Evolutionary conservation across 306 rosid genomes (phyloP).

Genomic region (Styphnolobium japonicum): DNA sequence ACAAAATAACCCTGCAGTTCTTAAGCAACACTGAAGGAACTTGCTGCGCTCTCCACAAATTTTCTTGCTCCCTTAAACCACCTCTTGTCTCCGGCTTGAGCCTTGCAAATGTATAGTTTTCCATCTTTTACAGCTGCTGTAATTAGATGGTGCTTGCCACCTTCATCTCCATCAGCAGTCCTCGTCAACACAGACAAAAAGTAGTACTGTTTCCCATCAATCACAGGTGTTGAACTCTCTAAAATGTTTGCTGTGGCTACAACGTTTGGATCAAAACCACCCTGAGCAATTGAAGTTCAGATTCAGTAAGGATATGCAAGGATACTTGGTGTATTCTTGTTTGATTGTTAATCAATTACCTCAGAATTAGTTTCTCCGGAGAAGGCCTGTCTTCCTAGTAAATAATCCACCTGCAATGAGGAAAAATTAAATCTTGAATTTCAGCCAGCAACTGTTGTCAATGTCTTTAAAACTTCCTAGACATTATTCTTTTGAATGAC

Average conservation of each 20-base stretch:
- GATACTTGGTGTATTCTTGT: background rate
- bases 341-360: slow-evolving; percentile 43
- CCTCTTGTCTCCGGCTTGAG: slow-evolving; percentile 99
- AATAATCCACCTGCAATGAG: slow-evolving; percentile 66
- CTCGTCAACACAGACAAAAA: slow-evolving; percentile 78
- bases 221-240: slow-evolving; percentile 36
- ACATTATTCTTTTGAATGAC: background rate
- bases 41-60: slow-evolving; percentile 69
- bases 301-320: slow-evolving; percentile 7
- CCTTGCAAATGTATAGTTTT: slow-evolving; percentile 86
- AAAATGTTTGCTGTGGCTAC: slow-evolving; percentile 89
- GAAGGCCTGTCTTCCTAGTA: slow-evolving; percentile 92
- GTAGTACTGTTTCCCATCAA: slow-evolving; percentile 68
- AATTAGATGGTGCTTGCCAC: slow-evolving; percentile 89
- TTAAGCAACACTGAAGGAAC: slow-evolving; percentile 94
- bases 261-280: slow-evolving; percentile 77
- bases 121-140: slow-evolving; percentile 85
- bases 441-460: slow-evolving; percentile 12
- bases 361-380: slow-evolving; percentile 86
- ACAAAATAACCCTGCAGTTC: slow-evolving; percentile 15
- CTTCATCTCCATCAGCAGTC: slow-evolving; percentile 98
- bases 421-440: slow-evolving; percentile 15
- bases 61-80: slow-evolving; percentile 98
- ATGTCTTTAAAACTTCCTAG: background rate
- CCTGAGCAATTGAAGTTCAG: slow-evolving; percentile 48